Conservation (phyloP, 805 yeast species). For the Saccharomycopsis guyanensis region DNA sequence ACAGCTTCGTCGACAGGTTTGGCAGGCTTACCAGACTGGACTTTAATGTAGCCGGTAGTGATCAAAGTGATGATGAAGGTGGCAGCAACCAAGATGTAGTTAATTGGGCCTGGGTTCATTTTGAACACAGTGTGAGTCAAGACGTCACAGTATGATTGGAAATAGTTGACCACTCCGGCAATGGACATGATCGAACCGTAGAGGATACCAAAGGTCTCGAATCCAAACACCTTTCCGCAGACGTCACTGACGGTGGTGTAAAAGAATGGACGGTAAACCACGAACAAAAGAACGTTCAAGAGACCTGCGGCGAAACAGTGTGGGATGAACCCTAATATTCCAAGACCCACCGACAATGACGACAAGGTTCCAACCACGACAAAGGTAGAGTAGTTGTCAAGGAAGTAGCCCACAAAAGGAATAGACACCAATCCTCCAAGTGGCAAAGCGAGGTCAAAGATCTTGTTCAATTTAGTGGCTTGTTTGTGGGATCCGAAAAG, state of each 20-base stretch:
- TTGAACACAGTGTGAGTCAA: constrained; percentile 60
- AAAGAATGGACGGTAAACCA: constrained; percentile 82
- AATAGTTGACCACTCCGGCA: constrained; percentile 72
- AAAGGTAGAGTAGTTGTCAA: constrained; percentile 66
- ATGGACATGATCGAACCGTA: constrained; percentile 81
- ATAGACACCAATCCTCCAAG: constrained; percentile 81
- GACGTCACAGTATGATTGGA: constrained; percentile 62
- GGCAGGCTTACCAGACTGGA: no score
- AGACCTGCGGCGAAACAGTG: constrained; percentile 41
- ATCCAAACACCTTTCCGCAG: constrained; percentile 89
- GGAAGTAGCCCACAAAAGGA: constrained; percentile 74
- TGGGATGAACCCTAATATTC: constrained; percentile 61
- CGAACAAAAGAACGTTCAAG: constrained; percentile 62
- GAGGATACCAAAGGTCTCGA: constrained; percentile 83
- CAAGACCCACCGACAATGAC: constrained; percentile 51
- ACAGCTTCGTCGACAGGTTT: no score
- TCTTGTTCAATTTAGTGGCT: constrained; percentile 56
- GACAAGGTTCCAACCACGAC: constrained; percentile 46
- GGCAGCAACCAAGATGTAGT: constrained; percentile 42
- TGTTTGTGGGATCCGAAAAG: constrained; percentile 45
- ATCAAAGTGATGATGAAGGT: constrained; percentile 35
- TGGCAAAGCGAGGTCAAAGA: constrained; percentile 83
- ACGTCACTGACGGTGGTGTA: constrained; percentile 90
- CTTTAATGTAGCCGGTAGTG: constrained; percentile 12
- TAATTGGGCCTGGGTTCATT: constrained; percentile 78